Base-by-base conservation (phyloP, 2,329 filamentous ascomycete genomes). In the Fusarium tanahbumbuense region DNA sequence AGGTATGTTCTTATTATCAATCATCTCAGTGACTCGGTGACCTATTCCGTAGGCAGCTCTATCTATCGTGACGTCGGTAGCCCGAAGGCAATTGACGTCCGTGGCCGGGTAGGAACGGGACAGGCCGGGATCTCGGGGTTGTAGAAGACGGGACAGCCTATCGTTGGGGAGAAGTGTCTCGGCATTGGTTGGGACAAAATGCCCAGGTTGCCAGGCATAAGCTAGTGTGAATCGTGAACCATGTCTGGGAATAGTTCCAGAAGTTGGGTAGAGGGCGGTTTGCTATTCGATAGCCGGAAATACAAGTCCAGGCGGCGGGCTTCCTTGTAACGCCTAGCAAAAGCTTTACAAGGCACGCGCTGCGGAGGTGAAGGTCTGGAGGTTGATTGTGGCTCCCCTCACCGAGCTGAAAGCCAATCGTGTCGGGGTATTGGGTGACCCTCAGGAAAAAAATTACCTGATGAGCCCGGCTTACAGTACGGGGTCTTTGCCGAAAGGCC, bases 401-500 rank as follows among this genome's bases (percentile, higher is more conserved):
- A 53, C 32, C 34, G 13, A 65, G 64, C 41, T 60, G 44, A 44
- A 28, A 42, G 40, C 67, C 67, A 70, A 70, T 70, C 22, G 40
- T 55, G 49, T 58, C 49, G 40, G 46, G 25, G 46, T 52, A 42
- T 68, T 40, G 37, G 50, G 30, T 54, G 58, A 57, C 48, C 40
- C 42, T 59, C 47, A 59, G 50, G 66, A 56, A 74, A 71, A 50
- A 74, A 72, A 71, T 66, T 75, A 72, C 70, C 64, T 74, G 72
- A 75, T 56, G 56, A 50, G 23, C 48, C 47, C 47, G 41, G 42
- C 30, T 60, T 34, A 25, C 18, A 50, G 47, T 37, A 50, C 22
- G 47, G 47, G 30, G 42, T 53, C 56, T 58, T 75, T 75, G 62
- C 73, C 73, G 73, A 75, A 74, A 71, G 64, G 71, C 70, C 70